Conservation (phyloP, 2,329 filamentous ascomycete species). For the Ophiostoma australiae region DNA sequence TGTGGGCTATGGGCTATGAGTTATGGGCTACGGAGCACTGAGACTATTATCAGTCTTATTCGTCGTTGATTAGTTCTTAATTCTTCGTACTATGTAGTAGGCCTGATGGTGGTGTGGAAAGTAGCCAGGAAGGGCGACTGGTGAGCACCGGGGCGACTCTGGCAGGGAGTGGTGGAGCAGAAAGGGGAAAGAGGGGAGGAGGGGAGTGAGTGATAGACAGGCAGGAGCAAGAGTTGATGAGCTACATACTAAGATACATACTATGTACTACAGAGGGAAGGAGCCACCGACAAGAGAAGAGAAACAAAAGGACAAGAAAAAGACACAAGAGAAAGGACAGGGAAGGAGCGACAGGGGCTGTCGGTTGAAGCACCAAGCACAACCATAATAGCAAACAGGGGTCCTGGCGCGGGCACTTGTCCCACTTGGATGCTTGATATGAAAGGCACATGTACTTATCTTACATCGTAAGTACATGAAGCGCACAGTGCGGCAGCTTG, state of each 20-base stretch:
- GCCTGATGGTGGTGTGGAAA: slow-evolving; percentile 2
- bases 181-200: slow-evolving; percentile 17
- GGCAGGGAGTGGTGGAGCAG: neutral
- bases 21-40: neutral
- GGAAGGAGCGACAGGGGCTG: slow-evolving; percentile 15
- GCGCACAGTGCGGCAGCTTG: neutral
- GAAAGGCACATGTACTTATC: neutral
- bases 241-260: no score
- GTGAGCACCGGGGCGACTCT: neutral
- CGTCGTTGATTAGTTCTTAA: neutral
- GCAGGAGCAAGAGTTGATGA: neutral
- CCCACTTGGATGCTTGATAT: slow-evolving; percentile 5
- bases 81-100: neutral
- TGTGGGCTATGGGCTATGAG: no score
- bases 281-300: slow-evolving; percentile 13
- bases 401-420: slow-evolving; percentile 4
- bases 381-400: slow-evolving; percentile 8
- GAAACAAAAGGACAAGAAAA: slow-evolving; percentile 12
- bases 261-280: neutral
- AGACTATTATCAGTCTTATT: neutral
- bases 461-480: neutral
- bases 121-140: neutral
- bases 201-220: slow-evolving; percentile 10
- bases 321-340: neutral
- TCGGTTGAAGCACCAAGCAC: slow-evolving; percentile 19